Base-by-base conservation (phyloP, 2,329 filamentous ascomycete genomes). In the Microcyclosporella mali region DNA sequence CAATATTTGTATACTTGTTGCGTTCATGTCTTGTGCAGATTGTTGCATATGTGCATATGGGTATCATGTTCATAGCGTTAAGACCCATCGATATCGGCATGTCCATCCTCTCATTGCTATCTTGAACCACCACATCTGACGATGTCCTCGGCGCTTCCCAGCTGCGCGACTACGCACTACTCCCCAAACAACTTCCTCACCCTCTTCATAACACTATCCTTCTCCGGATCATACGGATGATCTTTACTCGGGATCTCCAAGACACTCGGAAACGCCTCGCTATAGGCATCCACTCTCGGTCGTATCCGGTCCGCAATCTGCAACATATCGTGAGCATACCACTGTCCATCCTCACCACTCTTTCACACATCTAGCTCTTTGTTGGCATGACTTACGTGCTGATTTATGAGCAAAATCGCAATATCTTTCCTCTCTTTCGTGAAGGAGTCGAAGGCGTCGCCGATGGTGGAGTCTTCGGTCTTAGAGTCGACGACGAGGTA, bases 181-280 rank as follows among this genome's bases (percentile, higher is more conserved):
- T 89, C 81, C 53, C 81, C 81, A 67, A 84, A 84, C 51, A 86
- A 61, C 59, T 82, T 79, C 64, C 79, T 73, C 52, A 98, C 92
- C 55, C 92, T 78, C 70, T 89, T 85, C 69, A 98, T 67, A 33
- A 98, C 90, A 62, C 90, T 97, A 67, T 98, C 92, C 74, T 98
- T 98, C 70, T 98, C 92, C 0, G 92, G 92, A 59, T 98, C 90
- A 63, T 98, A 98, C 2, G 92, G 92, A 66, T 98, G 92, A 66
- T 98, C 92, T 75, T 98, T 98, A 70, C 88, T 94, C 17, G 92
- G 92, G 48, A 98, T 97, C 68, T 98, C 92, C 45, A 98, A 80
- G 41, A 98, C 78, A 16, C 88, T 84, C n/a, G 92, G 92, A 69
- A 98, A 98, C 3, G 92, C 89, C 37, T 90, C 87, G 15, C 88